Evolutionary conservation across 805 yeast species (phyloP), one percentile per base, ranked within the genome.

Genomic region (Suhomyces emberorum): DNA sequence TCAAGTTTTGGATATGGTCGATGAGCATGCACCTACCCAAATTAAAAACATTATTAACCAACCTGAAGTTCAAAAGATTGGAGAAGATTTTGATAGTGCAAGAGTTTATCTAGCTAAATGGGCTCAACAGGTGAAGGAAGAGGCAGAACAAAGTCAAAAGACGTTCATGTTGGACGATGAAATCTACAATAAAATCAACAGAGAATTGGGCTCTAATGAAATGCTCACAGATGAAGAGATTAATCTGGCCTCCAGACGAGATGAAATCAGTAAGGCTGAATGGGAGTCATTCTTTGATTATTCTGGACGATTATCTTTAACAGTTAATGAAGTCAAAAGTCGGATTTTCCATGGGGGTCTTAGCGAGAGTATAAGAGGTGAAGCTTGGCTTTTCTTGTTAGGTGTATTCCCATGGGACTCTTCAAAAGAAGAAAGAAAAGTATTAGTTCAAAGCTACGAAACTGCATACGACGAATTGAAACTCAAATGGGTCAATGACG

Each of bases 91-190:
- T 55, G 98, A 89, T 53, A 80, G 91, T 34, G 98, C 98, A 0
- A 75, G 89, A 36, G 83, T 88, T 3, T 91, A 88, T 57, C 68
- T 91, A 41, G 98, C 98, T 4, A 89, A 88, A 63, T 93, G 98
- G 98, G 97, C 98, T 0, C 74, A 87, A 48, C 87, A 87, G 19
- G 93, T 93, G 7, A 93, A 91, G 49, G 89, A 88, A 49, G 95
- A 91, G 57, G 93, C 96, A 2, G 88, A 67, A 41, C 58, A 79
- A 47, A 74, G 77, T 34, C 70, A 76, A 42, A 61, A 77, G 42
- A 65, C 68, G 38, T 65, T 68, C 50, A 66, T 73, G 50, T 65
- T 80, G 22, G 68, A 81, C 38, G 81, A 79, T 48, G 78, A 77
- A n/a, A 67, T 77, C 12, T 80, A 81, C 46, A 72, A 71, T 20